These are phyloP conservation scores for Nicotiana obtusifolia DNA, from an alignment of 257 asterid species.

Conservation along the genomic window DNA sequence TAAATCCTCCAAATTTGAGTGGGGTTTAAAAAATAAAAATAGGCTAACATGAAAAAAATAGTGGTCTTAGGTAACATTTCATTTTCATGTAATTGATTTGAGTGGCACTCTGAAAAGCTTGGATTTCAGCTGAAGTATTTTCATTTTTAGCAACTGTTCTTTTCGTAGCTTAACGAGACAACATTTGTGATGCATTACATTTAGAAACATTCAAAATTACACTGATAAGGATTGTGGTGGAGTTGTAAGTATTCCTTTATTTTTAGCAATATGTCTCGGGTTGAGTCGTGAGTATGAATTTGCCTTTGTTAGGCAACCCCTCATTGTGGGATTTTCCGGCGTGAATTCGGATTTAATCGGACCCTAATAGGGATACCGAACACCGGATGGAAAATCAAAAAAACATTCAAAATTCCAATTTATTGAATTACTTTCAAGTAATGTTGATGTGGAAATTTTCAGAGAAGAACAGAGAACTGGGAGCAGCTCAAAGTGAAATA, in stretches of 20 bases:
- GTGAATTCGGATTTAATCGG: accelerated
- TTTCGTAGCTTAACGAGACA: neutral
- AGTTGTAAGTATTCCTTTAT: too few relatives aligned
- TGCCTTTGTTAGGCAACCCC: too few relatives aligned
- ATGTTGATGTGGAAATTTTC: slow-evolving; percentile 14
- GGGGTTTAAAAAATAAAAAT: too few relatives aligned
- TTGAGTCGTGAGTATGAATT: too few relatives aligned
- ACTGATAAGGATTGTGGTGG: too few relatives aligned
- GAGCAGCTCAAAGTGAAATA: slow-evolving; percentile 60
- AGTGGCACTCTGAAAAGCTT: neutral
- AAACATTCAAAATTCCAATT: neutral
- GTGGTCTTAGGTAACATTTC: neutral
- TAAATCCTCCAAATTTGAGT: too few relatives aligned
- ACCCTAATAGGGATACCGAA: accelerated
- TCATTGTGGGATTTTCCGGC: too few relatives aligned
- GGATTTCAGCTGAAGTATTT: neutral
- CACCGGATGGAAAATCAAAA: too few relatives aligned
- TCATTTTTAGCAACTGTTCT: neutral
- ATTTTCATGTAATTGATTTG: neutral
- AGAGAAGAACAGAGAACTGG: slow-evolving; percentile 67
- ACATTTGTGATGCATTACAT: neutral
- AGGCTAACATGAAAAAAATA: neutral
- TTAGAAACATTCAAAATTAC: neutral
- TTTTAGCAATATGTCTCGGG: too few relatives aligned
- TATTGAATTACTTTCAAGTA: neutral